A percentile compares a stretch with the other conserved stretches of the same genome.
Evolutionary conservation across 805 yeast genomes (phyloP).

Genomic region (Barnettozyma siamensis): DNA sequence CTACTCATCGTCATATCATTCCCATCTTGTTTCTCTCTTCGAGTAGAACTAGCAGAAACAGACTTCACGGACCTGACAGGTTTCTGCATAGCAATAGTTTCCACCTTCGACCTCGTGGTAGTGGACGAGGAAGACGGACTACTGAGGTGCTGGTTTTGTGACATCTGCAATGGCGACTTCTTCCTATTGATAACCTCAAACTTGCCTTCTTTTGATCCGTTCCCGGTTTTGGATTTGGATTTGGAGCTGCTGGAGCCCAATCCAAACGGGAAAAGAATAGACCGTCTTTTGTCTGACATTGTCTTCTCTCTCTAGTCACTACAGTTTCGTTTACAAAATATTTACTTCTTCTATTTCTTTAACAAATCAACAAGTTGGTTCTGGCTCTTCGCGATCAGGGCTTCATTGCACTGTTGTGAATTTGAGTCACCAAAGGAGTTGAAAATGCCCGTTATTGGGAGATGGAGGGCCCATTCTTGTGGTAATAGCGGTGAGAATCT

Average conservation of each 20-base stretch:
- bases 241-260: constrained; percentile 1
- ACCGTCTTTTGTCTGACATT: constrained; percentile 20
- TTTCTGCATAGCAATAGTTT: too few relatives aligned
- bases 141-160: too few relatives aligned
- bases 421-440: neutral
- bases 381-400: constrained; percentile 10
- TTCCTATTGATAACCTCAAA: constrained; percentile 25
- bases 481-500: too few relatives aligned
- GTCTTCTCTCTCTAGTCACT: too few relatives aligned
- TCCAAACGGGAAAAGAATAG: constrained; percentile 22
- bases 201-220: constrained; percentile 12
- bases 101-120: too few relatives aligned
- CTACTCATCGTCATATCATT: too few relatives aligned
- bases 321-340: too few relatives aligned
- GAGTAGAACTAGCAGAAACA: too few relatives aligned
- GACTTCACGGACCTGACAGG: too few relatives aligned
- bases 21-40: too few relatives aligned
- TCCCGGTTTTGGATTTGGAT: neutral
- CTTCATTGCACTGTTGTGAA: constrained; percentile 5
- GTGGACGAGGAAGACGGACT: too few relatives aligned
- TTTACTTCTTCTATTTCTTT: neutral
- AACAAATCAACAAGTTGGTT: neutral
- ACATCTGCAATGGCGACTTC: constrained; percentile 16
- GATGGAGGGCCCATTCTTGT: neutral
- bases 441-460: neutral